Percentiles rank a stretch among this genome's conserved stretches.
These are phyloP conservation scores for Parascedosporium putredinis DNA, from an alignment of 2,329 filamentous ascomycete species.

Conservation along the genomic window DNA sequence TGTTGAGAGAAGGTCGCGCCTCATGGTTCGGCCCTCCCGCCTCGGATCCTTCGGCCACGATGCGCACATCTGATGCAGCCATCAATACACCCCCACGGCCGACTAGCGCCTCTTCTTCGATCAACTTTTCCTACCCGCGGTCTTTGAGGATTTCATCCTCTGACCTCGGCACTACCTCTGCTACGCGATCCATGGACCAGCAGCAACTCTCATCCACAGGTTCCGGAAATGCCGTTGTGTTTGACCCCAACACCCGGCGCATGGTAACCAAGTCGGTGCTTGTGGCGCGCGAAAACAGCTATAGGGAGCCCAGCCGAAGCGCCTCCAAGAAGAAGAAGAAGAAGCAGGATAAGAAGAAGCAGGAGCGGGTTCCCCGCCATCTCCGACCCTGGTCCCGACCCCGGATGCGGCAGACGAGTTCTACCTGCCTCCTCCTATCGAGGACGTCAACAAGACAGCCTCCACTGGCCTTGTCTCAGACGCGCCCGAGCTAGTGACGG, in stretches of 20 bases:
- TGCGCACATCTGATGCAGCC: slow-evolving; percentile 28
- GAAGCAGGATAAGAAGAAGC: slow-evolving; percentile 19
- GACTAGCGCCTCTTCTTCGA: slow-evolving; percentile 39
- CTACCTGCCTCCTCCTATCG: background rate
- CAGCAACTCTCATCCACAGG: slow-evolving; percentile 9
- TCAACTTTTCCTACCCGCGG: slow-evolving; percentile 51
- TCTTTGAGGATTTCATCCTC: slow-evolving; percentile 18
- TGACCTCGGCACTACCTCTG: background rate
- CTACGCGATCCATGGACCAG: background rate
- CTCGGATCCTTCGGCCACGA: slow-evolving; percentile 24
- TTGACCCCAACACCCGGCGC: slow-evolving; percentile 55
- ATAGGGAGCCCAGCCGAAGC: slow-evolving; percentile 21
- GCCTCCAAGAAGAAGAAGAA: slow-evolving; percentile 32
- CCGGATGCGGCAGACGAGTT: background rate
- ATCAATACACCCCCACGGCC: slow-evolving; percentile 29
- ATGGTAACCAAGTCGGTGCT: slow-evolving; percentile 37
- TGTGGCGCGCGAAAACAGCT: slow-evolving; percentile 2
- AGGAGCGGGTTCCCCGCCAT: no score
- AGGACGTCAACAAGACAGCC: background rate
- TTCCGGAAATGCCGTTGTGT: slow-evolving; percentile 40
- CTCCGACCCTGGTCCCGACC: no score
- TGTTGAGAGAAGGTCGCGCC: slow-evolving; percentile 28
- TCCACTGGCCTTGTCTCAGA: background rate
- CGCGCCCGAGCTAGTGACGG: slow-evolving; percentile 1
- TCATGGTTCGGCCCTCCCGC: slow-evolving; percentile 40